Evolutionary conservation across 352 stramenopile genomes (phyloP).

Genomic region (Phytophthora cactorum): DNA sequence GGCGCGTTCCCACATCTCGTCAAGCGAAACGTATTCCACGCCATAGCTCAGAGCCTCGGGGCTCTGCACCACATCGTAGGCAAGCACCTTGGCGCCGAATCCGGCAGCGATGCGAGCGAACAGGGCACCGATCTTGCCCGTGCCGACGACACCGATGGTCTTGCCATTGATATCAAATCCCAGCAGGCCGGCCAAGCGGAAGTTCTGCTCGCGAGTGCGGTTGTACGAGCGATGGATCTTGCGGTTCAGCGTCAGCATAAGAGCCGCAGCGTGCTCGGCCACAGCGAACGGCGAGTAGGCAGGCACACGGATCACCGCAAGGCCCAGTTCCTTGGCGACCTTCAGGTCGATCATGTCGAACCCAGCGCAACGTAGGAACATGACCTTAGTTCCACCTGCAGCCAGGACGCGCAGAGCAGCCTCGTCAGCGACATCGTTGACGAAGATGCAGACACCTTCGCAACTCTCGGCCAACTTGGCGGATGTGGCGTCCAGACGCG

Average conservation of each 20-base stretch:
- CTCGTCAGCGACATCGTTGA: slow-evolving; percentile 81
- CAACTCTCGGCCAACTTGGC: slow-evolving; percentile 57
- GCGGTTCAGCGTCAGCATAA: slow-evolving; percentile 84
- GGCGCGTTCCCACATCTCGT: slow-evolving; percentile 61
- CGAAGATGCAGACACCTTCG: slow-evolving; percentile 80
- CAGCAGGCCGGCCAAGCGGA: slow-evolving; percentile 61
- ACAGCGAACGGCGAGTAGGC: slow-evolving; percentile 84
- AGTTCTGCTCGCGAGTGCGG: slow-evolving; percentile 78
- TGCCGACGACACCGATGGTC: slow-evolving; percentile 71
- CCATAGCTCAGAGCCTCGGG: slow-evolving; percentile 42
- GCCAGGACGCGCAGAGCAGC: slow-evolving; percentile 59
- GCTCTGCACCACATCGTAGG: slow-evolving; percentile 70
- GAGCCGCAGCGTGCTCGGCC: slow-evolving; percentile 71
- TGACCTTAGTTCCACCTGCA: slow-evolving; percentile 50
- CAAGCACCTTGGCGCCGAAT: slow-evolving; percentile 57
- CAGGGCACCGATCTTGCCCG: slow-evolving; percentile 47
- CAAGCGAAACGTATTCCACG: slow-evolving; percentile 47
- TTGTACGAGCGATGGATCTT: slow-evolving; percentile 80
- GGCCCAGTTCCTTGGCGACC: slow-evolving; percentile 59
- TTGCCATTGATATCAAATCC: slow-evolving; percentile 76
- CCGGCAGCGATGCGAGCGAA: slow-evolving; percentile 52
- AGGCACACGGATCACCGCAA: slow-evolving; percentile 71
- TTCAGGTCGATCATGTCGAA: slow-evolving; percentile 83
- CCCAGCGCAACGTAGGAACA: slow-evolving; percentile 82
- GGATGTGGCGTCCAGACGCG: slow-evolving; percentile 54